Percentiles rank a stretch among this genome's conserved stretches.
These are phyloP conservation scores for Micractinium conductrix DNA, from an alignment of 139 green algal genomes.

Conservation along the genomic window DNA sequence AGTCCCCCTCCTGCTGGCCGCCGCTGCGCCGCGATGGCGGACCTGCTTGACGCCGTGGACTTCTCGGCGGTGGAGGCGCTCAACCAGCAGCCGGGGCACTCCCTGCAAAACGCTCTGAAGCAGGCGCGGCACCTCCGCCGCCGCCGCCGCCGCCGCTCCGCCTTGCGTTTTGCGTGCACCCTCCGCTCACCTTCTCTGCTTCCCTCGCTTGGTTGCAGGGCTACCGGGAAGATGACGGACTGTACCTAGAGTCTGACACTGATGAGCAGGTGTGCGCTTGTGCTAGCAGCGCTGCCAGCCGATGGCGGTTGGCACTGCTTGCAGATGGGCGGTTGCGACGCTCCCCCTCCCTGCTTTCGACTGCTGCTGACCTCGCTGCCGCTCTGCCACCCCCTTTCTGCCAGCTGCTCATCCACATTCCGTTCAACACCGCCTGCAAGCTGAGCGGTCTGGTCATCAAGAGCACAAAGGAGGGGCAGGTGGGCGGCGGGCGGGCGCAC, in stretches of 20 bases:
- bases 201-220: constrained; percentile 48
- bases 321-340: no score
- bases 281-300: background rate
- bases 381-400: background rate
- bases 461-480: constrained; percentile 39
- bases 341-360: no score
- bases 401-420: constrained; percentile 78
- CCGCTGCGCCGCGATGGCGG: no score
- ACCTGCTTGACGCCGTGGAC: constrained; percentile 85
- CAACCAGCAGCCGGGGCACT: constrained; percentile 71
- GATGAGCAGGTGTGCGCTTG: constrained; percentile 79
- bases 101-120: constrained; percentile 68
- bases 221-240: constrained; percentile 76
- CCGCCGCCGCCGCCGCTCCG: no score
- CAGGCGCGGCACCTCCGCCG: constrained; percentile 40
- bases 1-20: no score
- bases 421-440: constrained; percentile 77
- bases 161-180: background rate
- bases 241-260: constrained; percentile 82
- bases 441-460: constrained; percentile 79
- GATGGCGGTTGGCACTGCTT: background rate
- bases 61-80: constrained; percentile 79
- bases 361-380: no score
- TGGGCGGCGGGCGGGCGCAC: no score
- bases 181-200: no score